Conservation (phyloP, 441 rosid genomes). For the Brassica hybrid region DNA sequence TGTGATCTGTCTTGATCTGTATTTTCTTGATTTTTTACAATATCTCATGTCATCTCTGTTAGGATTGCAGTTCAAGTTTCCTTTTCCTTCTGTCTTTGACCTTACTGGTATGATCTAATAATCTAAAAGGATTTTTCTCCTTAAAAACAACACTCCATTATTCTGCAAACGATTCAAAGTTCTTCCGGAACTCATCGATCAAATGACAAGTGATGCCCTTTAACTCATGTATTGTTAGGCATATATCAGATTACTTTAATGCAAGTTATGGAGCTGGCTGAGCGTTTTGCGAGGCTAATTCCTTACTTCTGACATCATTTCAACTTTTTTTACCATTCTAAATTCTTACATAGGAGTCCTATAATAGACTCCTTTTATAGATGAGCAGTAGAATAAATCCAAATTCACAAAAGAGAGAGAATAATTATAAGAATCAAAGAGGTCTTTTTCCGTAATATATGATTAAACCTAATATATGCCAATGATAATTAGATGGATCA, state of each 20-base stretch:
- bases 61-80: too few species aligned
- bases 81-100: too few species aligned
- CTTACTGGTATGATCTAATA: too few species aligned
- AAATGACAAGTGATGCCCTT: neutral
- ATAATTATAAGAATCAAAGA: slow-evolving; percentile 15
- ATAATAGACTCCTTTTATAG: neutral
- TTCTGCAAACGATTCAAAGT: neutral
- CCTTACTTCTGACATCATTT: neutral
- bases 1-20: too few species aligned
- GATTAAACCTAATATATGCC: slow-evolving; percentile 4
- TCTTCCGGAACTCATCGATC: neutral
- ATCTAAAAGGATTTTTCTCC: neutral
- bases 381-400: neutral
- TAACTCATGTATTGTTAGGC: neutral
- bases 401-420: neutral
- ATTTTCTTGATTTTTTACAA: too few species aligned
- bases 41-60: too few species aligned
- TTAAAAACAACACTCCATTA: neutral
- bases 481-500: slow-evolving; percentile 19
- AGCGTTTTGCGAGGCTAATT: neutral
- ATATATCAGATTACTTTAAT: neutral
- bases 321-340: neutral
- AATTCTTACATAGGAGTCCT: neutral
- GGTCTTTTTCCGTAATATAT: neutral
- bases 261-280: neutral